Base-by-base conservation (phyloP, 371 early-diverging fungal genomes). In the Mucor saturninus region DNA sequence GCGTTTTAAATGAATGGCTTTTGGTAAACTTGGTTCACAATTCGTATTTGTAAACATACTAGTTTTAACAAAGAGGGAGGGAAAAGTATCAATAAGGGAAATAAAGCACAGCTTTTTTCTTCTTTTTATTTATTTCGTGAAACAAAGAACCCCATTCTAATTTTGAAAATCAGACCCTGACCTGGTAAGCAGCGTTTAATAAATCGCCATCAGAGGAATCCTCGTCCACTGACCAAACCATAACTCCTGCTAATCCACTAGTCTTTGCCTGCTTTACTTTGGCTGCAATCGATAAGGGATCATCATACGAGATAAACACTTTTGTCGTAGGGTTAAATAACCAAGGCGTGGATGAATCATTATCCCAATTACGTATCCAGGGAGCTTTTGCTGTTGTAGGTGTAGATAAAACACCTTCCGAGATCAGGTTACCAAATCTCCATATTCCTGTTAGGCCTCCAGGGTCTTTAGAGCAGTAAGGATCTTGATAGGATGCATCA, bases 261-360 rank as follows among this genome's bases (percentile, higher is more conserved):
- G 64, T 59, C 31, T 52, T 37, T 2, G 76, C 83, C 61, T 74
- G 72, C 11, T 74, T 65, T 21, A 83, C 84, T 64, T 88, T 88
- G 35, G 70, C 63, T 4, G 52, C 70, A 9, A 86, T 57, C 1
- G 84, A 84, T 13, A 62, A 43, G 10, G 83, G 87, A 52, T 88
- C 87, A 38, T 87, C 87, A 49, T 87, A 87, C 7, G 87, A 83
- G 31, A 88, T 77, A 50, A 84, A 87, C 8, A 70, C 64, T 35
- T 80, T 84, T 62, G 70, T 81, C 1, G 65, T 59, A 15, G 85
- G 79, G 58, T 82, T 84, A 48, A 79, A 87, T 46, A 87, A 55
- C 87, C 87, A 87, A 32, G 87, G 87, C 1, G 87, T 87, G 4
- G 73, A 63, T 1, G 77, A 74, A 15, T 15, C 61, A 4, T 72